Percentiles rank a stretch among this genome's conserved stretches.
phyloP scores from a whole-genome alignment of 345 rosid species.

The Boechera stricta region DNA sequence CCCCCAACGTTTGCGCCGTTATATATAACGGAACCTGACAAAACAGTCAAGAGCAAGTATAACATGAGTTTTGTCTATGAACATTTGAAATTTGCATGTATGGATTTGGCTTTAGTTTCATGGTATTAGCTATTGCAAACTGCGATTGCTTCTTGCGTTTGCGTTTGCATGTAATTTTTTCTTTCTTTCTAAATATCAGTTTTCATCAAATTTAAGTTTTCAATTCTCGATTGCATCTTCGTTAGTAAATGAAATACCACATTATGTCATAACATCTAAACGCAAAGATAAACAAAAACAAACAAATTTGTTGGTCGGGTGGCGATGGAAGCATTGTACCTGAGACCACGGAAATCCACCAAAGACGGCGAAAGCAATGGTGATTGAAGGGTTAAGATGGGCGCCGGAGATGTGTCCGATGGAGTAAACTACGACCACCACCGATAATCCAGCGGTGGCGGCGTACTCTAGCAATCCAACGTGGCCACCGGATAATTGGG shows the following conservation, averaged over 20 bases:
- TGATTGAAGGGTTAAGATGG: constrained; percentile 86
- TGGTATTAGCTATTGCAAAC: too few species aligned
- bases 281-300: not conserved
- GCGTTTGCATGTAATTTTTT: too few species aligned
- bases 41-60: not conserved
- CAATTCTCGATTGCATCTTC: too few species aligned
- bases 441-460: constrained; percentile 69
- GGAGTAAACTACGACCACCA: constrained; percentile 62
- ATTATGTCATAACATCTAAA: not conserved
- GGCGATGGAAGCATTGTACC: constrained; percentile 44
- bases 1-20: constrained; percentile 71
- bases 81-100: too few species aligned
- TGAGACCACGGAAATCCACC: constrained; percentile 78
- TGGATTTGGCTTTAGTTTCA: too few species aligned
- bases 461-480: constrained; percentile 79
- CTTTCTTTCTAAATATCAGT: too few species aligned
- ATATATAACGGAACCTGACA: constrained; percentile 74
- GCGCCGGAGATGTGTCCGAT: constrained; percentile 87
- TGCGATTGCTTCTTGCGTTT: too few species aligned
- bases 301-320: not conserved
- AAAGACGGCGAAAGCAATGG: constrained; percentile 72
- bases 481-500: constrained; percentile 57
- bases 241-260: too few species aligned
- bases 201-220: too few species aligned
- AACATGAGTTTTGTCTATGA: not conserved